Base-by-base conservation (phyloP, 257 asterid species). In the Eucommia ulmoides region DNA sequence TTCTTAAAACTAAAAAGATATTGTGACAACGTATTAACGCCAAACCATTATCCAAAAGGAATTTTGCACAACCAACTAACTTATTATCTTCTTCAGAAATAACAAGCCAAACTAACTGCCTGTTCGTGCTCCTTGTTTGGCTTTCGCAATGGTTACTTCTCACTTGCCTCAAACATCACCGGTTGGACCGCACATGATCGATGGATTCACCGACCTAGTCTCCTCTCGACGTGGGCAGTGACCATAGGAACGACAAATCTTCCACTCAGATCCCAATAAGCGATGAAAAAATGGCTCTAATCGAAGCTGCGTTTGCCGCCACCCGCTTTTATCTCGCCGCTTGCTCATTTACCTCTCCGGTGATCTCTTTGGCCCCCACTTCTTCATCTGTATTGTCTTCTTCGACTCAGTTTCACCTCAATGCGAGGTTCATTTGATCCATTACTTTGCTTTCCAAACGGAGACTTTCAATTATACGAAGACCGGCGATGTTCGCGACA, bases 371-470 rank as follows among this genome's bases (percentile, higher is more conserved):
- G 49, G 48, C 66, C 16, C 54, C 72, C 49, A 62, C 73, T 46
- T 20, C 58, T 52, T 65, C 80, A 11, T 52, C 66, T 5, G 3
- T 38, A 3, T 15, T 38, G 5, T 0, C 15, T 52, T 67, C 80
- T n/a, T 53, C 66, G 17, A 21, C 67, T 48, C 76, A 45, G 45
- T 54, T 62, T 3, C 54, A 29, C 23, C 52, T 52, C 21, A 73
- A 53, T 49, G 53, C 60, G 7, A 62, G 79, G 63, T 81, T 84
- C 14, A 65, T 80, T 45, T 58, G 51, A 10, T 74, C 91, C 14
- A 78, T 82, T 38, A 59, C 83, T 41, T 65, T 63, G 41, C 23
- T 84, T 58, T 68, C 93, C 33, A 84, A 82, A 65, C 79, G 88
- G 61, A 64, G 73, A 1, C 20, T 78, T 20, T 74, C 18, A 53